phyloP scores from a whole-genome alignment of 306 rosid species.

The Corylus heterophylla region DNA sequence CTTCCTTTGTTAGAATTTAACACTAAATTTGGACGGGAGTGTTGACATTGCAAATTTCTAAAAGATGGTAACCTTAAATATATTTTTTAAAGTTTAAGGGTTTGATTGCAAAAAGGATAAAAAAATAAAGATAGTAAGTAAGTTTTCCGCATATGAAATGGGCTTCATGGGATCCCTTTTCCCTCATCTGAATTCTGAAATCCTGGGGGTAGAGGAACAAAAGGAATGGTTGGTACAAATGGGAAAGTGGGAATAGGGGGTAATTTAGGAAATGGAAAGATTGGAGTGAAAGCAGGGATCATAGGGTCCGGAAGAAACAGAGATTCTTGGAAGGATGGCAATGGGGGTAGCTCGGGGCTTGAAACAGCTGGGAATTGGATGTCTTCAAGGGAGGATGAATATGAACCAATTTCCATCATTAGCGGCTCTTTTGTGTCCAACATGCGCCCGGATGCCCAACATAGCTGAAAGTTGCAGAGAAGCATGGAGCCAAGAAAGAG shows the following conservation, averaged over 20 bases:
- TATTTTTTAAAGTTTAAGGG: too few species aligned
- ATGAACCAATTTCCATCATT: not conserved
- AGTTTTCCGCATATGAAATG: not conserved
- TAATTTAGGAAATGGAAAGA: not conserved
- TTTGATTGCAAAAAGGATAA: too few species aligned
- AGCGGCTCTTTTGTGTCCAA: not conserved
- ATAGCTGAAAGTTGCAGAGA: not conserved
- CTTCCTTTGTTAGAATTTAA: too few species aligned
- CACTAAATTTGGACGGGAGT: too few species aligned
- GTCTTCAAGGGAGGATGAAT: not conserved
- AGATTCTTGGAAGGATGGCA: not conserved
- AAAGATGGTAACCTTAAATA: too few species aligned
- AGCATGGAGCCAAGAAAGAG: conserved; percentile 1
- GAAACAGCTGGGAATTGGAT: not conserved
- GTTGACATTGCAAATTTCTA: too few species aligned
- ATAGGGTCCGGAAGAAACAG: not conserved
- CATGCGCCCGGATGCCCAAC: not conserved
- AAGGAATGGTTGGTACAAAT: not conserved
- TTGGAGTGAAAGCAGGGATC: not conserved
- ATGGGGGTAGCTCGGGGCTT: not conserved
- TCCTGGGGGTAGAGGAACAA: not conserved
- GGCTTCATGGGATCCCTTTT: conserved; percentile 5
- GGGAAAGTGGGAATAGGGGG: conserved; percentile 2
- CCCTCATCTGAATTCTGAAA: not conserved
- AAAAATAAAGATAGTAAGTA: too few species aligned